These are phyloP conservation scores for Trypanosoma caninum DNA, from an alignment of 208 protist species.

Conservation along the genomic window DNA sequence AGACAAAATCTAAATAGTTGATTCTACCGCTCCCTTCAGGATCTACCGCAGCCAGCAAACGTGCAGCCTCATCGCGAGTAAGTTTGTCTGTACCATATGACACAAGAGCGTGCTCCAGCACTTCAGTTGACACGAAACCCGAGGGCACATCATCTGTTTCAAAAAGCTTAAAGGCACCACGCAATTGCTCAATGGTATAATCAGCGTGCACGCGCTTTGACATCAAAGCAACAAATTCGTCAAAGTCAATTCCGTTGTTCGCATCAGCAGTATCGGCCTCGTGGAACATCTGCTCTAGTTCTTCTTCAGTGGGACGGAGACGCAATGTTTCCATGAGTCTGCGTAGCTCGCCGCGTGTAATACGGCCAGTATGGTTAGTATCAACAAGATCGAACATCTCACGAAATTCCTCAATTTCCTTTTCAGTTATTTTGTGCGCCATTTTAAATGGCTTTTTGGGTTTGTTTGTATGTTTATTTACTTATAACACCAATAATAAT, in stretches of 20 bases:
- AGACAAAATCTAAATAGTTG: conserved; percentile 91
- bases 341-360: conserved; percentile 72
- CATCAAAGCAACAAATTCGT: conserved; percentile 89
- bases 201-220: conserved; percentile 76
- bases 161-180: conserved; percentile 88
- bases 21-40: conserved; percentile 75
- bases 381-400: conserved; percentile 93
- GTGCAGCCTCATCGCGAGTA: conserved; percentile 63
- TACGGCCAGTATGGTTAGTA: conserved; percentile 61
- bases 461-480: not conserved
- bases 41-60: conserved; percentile 76
- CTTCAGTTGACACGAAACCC: conserved; percentile 80
- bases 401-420: conserved; percentile 84
- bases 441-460: not conserved
- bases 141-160: conserved; percentile 77
- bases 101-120: conserved; percentile 83
- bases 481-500: not conserved
- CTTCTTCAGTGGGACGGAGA: conserved; percentile 82
- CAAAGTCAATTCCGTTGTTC: conserved; percentile 63
- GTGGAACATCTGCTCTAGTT: conserved; percentile 78
- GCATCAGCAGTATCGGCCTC: conserved; percentile 39
- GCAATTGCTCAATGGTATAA: conserved; percentile 86
- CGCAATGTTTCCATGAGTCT: conserved; percentile 86
- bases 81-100: conserved; percentile 90
- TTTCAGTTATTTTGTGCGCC: conserved; percentile 36